phyloP scores from a whole-genome alignment of 176 grass and related monocot species.

The Urochloa ruziziensis region DNA sequence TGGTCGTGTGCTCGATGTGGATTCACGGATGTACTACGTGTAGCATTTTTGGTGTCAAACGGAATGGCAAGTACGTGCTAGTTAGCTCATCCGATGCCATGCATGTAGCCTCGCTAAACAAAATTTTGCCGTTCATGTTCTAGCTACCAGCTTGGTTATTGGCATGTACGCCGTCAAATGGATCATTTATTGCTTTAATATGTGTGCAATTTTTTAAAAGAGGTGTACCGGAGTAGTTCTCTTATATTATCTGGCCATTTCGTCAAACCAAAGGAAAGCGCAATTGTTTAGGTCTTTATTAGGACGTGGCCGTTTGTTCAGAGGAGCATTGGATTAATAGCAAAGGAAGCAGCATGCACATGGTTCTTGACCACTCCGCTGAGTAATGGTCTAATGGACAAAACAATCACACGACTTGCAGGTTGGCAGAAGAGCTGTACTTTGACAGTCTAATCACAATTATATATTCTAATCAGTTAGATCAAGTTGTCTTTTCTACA shows the following conservation, averaged over 20 bases:
- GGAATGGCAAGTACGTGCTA: no score
- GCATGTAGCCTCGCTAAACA: no score
- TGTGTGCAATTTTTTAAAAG: no score
- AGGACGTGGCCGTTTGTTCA: not conserved
- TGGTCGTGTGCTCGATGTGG: no score
- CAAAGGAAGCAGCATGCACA: constrained; percentile 4
- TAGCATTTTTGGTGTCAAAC: no score
- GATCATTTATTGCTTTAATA: no score
- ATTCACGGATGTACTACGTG: no score
- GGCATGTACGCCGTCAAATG: no score
- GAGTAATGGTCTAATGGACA: not conserved
- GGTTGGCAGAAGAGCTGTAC: not conserved
- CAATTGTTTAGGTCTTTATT: not conserved
- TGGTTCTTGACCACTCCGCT: not conserved
- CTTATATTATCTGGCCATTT: not conserved
- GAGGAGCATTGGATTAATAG: not conserved
- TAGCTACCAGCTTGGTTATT: no score
- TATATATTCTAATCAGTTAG: no score
- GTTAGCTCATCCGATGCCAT: no score
- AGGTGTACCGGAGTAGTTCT: not conserved
- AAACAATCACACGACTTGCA: not conserved
- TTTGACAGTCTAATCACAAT: not conserved
- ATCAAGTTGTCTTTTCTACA: not conserved
- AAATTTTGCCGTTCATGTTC: no score
- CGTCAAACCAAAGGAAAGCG: not conserved